Evolutionary conservation across 1,284 basidiomycete genomes (phyloP).

Genomic region (Tilletia horrida): DNA sequence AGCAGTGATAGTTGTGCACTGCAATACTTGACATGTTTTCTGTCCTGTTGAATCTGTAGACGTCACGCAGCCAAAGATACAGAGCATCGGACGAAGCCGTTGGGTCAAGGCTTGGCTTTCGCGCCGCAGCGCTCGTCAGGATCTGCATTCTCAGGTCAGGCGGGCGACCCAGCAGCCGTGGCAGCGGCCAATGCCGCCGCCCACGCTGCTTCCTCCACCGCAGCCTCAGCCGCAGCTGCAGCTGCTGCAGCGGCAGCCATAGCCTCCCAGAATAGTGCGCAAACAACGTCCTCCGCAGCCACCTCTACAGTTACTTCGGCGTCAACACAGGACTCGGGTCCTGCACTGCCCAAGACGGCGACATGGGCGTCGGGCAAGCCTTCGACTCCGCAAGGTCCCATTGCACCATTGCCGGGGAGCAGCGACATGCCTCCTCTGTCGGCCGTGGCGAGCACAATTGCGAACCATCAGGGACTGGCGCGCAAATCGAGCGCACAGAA

Average conservation of each 20-base stretch:
- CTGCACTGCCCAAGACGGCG: constrained; percentile 52
- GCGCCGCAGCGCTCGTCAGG: constrained; percentile 3
- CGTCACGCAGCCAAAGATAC: constrained; percentile 53
- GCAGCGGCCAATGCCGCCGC: constrained; percentile 5
- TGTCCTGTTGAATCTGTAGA: constrained; percentile 3
- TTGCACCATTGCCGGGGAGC: constrained; percentile 29
- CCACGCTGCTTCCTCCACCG: constrained; percentile 17
- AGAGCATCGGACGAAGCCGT: constrained; percentile 50
- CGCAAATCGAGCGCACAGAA: constrained; percentile 37
- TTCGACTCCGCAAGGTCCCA: constrained; percentile 19
- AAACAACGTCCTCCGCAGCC: constrained; percentile 20
- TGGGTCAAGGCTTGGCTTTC: constrained; percentile 5
- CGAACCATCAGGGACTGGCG: constrained; percentile 20
- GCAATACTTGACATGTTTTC: neutral
- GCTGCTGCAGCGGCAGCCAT: constrained; percentile 23
- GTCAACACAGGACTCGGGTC: constrained; percentile 25
- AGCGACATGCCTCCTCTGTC: constrained; percentile 42
- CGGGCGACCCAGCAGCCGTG: constrained; percentile 13
- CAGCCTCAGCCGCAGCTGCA: constrained; percentile 15
- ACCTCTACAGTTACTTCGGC: neutral
- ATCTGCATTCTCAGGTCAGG: neutral
- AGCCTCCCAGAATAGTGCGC: constrained; percentile 30
- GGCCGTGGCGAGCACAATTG: constrained; percentile 24
- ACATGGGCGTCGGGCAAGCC: constrained; percentile 51
- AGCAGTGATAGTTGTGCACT: neutral